Evolutionary conservation across 2,329 filamentous ascomycete genomes (phyloP), one percentile per base, ranked within the genome.

Genomic region (Fusarium musae): DNA sequence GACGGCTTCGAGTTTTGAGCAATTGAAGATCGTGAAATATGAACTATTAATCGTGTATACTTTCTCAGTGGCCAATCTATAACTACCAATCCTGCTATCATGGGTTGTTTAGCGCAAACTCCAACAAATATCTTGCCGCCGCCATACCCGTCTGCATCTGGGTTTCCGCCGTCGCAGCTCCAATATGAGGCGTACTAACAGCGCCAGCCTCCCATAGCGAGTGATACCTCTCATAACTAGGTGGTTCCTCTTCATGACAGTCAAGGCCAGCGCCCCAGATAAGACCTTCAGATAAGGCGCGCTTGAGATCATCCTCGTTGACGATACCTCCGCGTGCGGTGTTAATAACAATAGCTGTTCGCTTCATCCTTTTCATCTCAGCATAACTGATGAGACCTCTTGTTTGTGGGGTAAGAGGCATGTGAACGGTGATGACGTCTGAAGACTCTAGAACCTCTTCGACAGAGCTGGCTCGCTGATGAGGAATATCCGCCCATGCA

Each of bases 161-260:
- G 0, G 79, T 80, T 23, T 81, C 73, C 1, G 66, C 70, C 2
- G 85, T 87, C 0, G 85, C 81, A 4, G 84, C 85, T 12, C 85
- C 86, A 49, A 86, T 81, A 60, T 86, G 84, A 11, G 85, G 84
- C 9, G 83, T 85, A 63, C 83, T 83, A 10, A 85, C 69, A 11
- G 82, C 80, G 8, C 81, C 80, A n/a, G 72, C 54, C 10, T 79
- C 73, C 81, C 82, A 83, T 1, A 84, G 65, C 2, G 67, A 63
- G 0, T 75, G 74, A 59, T 84, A 84, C 23, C 71, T 79, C 44
- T 81, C 80, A 17, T 72, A 54, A 9, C 67, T 83, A 0, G 83
- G 83, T 1, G 83, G 83, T 53, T 85, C 83, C 36, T 82, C 68
- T 53, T 82, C 81, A 44, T 82, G 80, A n/a, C 80, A 82, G 42